These are phyloP conservation scores for Glaciozyma antarctica DNA, from an alignment of 768 basidiomycete species.

Conservation along the genomic window DNA sequence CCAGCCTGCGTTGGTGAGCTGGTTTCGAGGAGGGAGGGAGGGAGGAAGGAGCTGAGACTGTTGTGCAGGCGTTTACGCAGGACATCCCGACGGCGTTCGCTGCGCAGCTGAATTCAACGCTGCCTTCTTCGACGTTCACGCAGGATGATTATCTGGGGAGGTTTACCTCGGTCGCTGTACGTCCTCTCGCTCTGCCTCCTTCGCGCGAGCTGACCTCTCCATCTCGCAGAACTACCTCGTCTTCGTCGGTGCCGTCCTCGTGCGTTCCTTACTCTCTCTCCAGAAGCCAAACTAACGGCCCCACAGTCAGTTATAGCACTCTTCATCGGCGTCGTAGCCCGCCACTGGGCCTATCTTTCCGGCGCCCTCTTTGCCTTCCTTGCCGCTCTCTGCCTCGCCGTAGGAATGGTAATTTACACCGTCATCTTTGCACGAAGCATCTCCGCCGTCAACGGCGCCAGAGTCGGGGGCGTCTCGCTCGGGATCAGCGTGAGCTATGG, in stretches of 20 bases:
- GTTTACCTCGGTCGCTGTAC: conserved; percentile 5
- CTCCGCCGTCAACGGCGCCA: conserved; percentile 18
- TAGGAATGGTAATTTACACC: conserved; percentile 14
- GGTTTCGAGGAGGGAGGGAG: too few relatives aligned
- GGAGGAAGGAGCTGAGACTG: too few relatives aligned
- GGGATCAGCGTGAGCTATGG: conserved; percentile 18
- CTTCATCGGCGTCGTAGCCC: conserved; percentile 17
- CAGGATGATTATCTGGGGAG: conserved; percentile 1
- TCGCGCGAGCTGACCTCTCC: background rate
- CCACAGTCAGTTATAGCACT: conserved; percentile 9
- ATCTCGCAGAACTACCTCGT: background rate
- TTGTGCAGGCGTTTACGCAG: background rate
- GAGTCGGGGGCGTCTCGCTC: conserved; percentile 1
- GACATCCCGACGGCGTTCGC: conserved; percentile 13
- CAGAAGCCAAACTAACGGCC: conserved; percentile 1
- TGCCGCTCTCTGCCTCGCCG: conserved; percentile 11
- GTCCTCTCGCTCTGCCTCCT: background rate
- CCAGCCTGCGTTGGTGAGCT: conserved; percentile 13
- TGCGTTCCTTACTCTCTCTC: conserved; percentile 1
- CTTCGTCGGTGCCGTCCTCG: conserved; percentile 8
- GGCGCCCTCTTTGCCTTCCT: conserved; percentile 10
- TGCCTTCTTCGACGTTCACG: conserved; percentile 19
- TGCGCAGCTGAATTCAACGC: conserved; percentile 1
- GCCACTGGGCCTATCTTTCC: conserved; percentile 12
- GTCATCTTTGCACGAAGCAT: conserved; percentile 18